Evolutionary conservation across 495 filamentous ascomycete genomes (phyloP), one percentile per base, ranked within the genome.

Genomic region (Aspergillus ellipticus): DNA sequence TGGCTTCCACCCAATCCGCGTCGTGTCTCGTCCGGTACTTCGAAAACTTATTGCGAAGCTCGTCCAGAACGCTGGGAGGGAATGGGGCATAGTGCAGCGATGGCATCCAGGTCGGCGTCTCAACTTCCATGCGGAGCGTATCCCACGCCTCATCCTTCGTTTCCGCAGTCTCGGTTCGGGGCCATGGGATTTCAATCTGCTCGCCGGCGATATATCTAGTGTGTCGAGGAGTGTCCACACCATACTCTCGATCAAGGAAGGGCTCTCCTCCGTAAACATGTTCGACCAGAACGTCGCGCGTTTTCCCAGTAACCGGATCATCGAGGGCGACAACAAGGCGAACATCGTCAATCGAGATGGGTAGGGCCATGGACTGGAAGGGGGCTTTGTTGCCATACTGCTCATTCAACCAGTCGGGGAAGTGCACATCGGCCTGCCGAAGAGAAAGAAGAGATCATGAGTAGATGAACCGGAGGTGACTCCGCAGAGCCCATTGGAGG

Each of bases 11-110:
- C 56, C 69, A 76, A 51, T 85, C 78, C 65, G 75, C 73, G 35
- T 92, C 88, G 68, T 96, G 92, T 21, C 92, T 74, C 41, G 82
- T 88, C 59, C 93, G 82, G 85, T 90, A 96, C 57, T 81, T 84
- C 56, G 82, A 85, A 82, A 87, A 97, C 62, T 87, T 89, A 73
- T 87, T 87, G 57, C 94, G 80, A 66, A 97, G 77, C 77, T 97
- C 93, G 68, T 97, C 89, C 59, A 97, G 80, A 29, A 97, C 82
- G 22, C 66, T 75, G 43, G 74, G 68, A 22, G 94, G 90, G 78
- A 97, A 88, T n/a, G 93, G 93, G 16, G 88, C 78, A 11, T 76
- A 67, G 2, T 89, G 73, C 11, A 97, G 70, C 13, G 85, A 88
- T 0, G 92, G 92, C 10, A 83, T 71, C 73, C 86, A 97, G 8